Evolutionary conservation across 768 basidiomycete species (phyloP).

Genomic region (Candolleomyces efflorescens): DNA sequence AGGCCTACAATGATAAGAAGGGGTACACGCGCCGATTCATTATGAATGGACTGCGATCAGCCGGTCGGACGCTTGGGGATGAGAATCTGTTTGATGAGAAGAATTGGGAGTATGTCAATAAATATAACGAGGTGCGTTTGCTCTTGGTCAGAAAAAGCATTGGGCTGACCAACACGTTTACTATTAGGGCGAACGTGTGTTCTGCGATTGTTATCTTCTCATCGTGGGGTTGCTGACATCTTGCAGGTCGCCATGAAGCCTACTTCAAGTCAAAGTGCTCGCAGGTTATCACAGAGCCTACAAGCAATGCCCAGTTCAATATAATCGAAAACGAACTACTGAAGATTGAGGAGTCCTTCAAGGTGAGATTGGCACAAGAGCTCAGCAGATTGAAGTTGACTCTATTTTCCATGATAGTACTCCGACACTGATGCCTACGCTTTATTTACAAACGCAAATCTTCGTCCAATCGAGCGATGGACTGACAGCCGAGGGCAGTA

Average conservation of each 20-base stretch:
- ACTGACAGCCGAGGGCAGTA: slow-evolving; percentile 66
- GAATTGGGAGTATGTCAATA: slow-evolving; percentile 78
- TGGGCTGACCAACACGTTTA: not conserved
- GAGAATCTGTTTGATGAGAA: slow-evolving; percentile 56
- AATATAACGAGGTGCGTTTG: slow-evolving; percentile 37
- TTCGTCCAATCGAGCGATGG: slow-evolving; percentile 89
- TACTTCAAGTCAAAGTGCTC: slow-evolving; percentile 65
- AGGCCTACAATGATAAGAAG: slow-evolving; percentile 80
- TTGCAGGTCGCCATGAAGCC: slow-evolving; percentile 75
- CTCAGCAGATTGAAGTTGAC: not conserved
- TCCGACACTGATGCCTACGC: slow-evolving; percentile 64
- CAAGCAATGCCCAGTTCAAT: slow-evolving; percentile 34
- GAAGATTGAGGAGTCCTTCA: slow-evolving; percentile 84
- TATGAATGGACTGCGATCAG: slow-evolving; percentile 77
- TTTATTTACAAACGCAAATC: slow-evolving; percentile 68
- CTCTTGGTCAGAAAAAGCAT: not conserved
- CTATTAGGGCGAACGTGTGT: slow-evolving; percentile 28
- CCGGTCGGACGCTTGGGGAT: slow-evolving; percentile 65
- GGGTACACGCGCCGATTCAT: slow-evolving; percentile 76
- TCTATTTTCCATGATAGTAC: slow-evolving; percentile 47
- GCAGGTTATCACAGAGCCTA: slow-evolving; percentile 55
- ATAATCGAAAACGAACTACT: slow-evolving; percentile 75
- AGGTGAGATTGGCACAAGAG: slow-evolving; percentile 44
- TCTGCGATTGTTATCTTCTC: not conserved
- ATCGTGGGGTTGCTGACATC: slow-evolving; percentile 3